Percentiles rank a stretch among this genome's conserved stretches.
These are phyloP conservation scores for Meredithiella fracta DNA, from an alignment of 2,329 filamentous ascomycete genomes.

Conservation along the genomic window DNA sequence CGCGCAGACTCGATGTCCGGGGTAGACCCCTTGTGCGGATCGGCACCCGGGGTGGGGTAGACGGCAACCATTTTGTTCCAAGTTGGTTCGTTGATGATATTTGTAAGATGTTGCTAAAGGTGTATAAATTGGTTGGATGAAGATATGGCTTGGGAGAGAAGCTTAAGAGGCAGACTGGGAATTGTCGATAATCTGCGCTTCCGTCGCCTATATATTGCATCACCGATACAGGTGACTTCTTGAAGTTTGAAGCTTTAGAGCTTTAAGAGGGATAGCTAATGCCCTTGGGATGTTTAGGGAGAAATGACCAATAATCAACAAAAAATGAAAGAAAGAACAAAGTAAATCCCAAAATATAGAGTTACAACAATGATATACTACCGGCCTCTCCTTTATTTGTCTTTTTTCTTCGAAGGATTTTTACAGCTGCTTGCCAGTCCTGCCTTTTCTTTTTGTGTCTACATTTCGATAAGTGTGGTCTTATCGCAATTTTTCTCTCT, in stretches of 20 bases:
- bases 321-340: constrained; percentile 3
- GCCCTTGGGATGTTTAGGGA: no score
- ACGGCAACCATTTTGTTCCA: no score
- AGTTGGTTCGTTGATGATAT: no score
- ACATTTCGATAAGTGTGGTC: background rate
- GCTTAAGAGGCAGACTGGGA: background rate
- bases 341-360: background rate
- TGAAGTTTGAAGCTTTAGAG: constrained; percentile 7
- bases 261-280: background rate
- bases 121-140: background rate
- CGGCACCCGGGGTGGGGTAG: no score
- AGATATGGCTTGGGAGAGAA: background rate
- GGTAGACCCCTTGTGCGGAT: background rate
- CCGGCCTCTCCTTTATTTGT: background rate
- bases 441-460: constrained; percentile 5
- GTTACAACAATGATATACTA: no score
- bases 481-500: constrained; percentile 8
- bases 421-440: background rate
- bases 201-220: constrained; percentile 13
- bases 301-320: background rate
- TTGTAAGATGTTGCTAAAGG: no score
- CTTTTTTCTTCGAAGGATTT: background rate
- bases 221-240: constrained; percentile 11
- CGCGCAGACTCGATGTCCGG: constrained; percentile 7
- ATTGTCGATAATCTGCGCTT: constrained; percentile 2